Percentiles rank a stretch among this genome's conserved stretches.
phyloP scores from a whole-genome alignment of 306 rosid species.

The Carpinus viminea region DNA sequence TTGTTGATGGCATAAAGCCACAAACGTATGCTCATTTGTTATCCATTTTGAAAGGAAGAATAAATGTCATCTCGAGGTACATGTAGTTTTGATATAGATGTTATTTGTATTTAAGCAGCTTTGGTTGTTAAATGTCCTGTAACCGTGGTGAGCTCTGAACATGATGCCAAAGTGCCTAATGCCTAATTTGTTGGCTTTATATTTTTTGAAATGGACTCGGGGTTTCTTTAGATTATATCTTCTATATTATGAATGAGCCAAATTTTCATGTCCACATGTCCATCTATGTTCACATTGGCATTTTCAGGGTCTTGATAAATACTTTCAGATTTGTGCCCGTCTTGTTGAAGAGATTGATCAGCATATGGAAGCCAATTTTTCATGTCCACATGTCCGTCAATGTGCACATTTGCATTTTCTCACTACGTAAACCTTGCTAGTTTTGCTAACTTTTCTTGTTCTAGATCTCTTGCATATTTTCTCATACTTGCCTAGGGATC shows the following conservation, averaged over 20 bases:
- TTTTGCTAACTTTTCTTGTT: conserved; percentile 35
- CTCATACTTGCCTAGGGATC: conserved; percentile 81
- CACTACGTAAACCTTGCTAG: conserved; percentile 11
- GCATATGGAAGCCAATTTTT: neutral
- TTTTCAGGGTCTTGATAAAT: neutral
- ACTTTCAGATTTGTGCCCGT: neutral
- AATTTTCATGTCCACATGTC: neutral
- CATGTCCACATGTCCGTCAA: neutral
- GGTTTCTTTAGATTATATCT: neutral
- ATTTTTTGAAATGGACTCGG: neutral
- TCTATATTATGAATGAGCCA: neutral
- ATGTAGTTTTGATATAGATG: neutral
- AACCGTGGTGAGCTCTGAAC: neutral
- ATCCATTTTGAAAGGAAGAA: neutral
- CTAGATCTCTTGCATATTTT: conserved; percentile 86
- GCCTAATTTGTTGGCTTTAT: neutral
- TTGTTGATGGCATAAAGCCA: neutral
- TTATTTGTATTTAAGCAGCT: too few relatives aligned
- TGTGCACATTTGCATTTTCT: neutral
- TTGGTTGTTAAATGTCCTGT: neutral
- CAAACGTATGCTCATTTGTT: neutral
- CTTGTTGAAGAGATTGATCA: too few relatives aligned
- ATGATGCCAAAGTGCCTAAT: neutral
- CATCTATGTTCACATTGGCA: neutral
- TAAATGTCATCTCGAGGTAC: too few relatives aligned